These are phyloP conservation scores for Trebouxia sp. DNA, from an alignment of 139 green algal genomes.

Conservation along the genomic window DNA sequence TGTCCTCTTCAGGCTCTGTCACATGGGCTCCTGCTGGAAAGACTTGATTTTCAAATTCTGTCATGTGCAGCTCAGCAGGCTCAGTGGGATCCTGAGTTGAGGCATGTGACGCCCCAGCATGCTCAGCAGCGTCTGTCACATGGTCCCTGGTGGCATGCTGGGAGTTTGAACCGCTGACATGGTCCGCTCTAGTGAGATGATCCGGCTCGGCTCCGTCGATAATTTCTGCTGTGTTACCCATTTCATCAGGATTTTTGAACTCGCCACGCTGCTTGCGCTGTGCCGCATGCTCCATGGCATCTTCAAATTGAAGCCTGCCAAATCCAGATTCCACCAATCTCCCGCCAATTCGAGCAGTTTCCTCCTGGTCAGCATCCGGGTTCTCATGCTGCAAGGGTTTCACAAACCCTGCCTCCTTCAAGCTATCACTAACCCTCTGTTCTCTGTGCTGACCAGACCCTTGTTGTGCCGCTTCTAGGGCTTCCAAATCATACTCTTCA, in stretches of 20 bases:
- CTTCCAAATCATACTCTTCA: neutral
- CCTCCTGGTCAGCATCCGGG: neutral
- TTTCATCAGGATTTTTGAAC: no score
- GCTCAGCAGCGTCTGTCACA: no score
- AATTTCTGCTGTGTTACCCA: neutral
- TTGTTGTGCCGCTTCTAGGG: neutral
- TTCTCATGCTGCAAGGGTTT: neutral
- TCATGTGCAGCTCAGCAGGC: no score
- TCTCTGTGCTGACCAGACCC: neutral
- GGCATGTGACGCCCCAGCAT: no score
- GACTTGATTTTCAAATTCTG: no score
- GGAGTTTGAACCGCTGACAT: no score
- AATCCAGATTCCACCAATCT: constrained; percentile 7
- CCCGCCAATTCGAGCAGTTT: neutral
- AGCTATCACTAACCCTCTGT: neutral
- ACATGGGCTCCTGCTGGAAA: neutral
- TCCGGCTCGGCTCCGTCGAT: neutral
- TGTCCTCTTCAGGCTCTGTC: neutral
- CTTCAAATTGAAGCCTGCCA: neutral
- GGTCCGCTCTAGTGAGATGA: no score
- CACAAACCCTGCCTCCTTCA: neutral
- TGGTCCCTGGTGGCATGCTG: no score
- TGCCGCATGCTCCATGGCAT: constrained; percentile 3
- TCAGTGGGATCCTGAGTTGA: neutral
- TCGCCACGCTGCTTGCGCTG: no score